Conservation (phyloP, 2,329 filamentous ascomycete species). For the Aureobasidium sp. region DNA sequence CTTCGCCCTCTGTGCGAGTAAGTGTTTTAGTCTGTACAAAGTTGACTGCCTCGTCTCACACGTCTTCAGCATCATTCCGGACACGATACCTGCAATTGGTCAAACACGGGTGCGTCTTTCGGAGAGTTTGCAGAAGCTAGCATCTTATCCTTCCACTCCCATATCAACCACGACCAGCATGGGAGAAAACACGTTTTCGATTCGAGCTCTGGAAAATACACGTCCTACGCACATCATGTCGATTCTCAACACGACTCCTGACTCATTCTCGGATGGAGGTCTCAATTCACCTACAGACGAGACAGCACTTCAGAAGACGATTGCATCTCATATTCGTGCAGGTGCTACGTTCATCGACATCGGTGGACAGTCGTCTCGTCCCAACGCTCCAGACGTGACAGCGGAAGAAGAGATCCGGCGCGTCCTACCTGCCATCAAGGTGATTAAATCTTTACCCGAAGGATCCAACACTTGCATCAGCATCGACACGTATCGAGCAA, state of each 20-base stretch:
- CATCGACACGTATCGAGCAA: slow-evolving; percentile 85
- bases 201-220: slow-evolving; percentile 50
- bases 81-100: slow-evolving; percentile 30
- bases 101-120: slow-evolving; percentile 19
- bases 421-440: slow-evolving; percentile 69
- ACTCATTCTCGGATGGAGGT: slow-evolving; percentile 94
- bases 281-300: slow-evolving; percentile 46
- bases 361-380: slow-evolving; percentile 88
- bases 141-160: slow-evolving; percentile 15
- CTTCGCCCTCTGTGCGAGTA: slow-evolving; percentile 78
- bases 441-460: slow-evolving; percentile 62
- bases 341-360: slow-evolving; percentile 86
- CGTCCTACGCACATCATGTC: slow-evolving; percentile 78
- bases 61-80: slow-evolving; percentile 35
- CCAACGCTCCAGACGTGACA: slow-evolving; percentile 61
- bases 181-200: slow-evolving; percentile 32
- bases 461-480: slow-evolving; percentile 64
- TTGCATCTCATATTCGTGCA: slow-evolving; percentile 54
- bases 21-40: slow-evolving; percentile 22
- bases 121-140: slow-evolving; percentile 3
- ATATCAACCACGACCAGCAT: slow-evolving; percentile 28
- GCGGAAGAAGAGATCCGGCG: slow-evolving; percentile 68
- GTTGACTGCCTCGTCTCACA: neutral
- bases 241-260: slow-evolving; percentile 88
- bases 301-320: slow-evolving; percentile 48